Percentiles rank a stretch among this genome's conserved stretches.
phyloP scores from a whole-genome alignment of 2,329 filamentous ascomycete species.

The Monosporascus sp. region DNA sequence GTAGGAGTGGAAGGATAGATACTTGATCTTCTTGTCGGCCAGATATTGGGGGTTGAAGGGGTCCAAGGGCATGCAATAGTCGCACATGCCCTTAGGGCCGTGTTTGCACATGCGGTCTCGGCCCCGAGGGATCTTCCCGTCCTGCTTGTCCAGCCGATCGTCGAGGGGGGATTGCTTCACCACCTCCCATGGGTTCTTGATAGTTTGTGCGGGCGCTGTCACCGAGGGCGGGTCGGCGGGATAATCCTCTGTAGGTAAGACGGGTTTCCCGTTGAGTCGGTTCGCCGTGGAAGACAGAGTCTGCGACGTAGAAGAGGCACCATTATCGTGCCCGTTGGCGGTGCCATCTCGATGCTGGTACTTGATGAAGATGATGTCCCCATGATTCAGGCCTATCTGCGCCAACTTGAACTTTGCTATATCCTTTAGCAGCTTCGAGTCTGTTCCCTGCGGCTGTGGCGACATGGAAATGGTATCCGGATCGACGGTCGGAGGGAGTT shows the following conservation, averaged over 20 bases:
- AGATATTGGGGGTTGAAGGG: constrained; percentile 88
- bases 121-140: constrained; percentile 56
- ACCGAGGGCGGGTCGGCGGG: constrained; percentile 56
- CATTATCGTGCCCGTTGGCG: constrained; percentile 34
- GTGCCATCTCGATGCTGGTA: constrained; percentile 56
- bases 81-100: constrained; percentile 96
- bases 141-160: constrained; percentile 75
- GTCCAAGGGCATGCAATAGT: constrained; percentile 96
- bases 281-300: constrained; percentile 44
- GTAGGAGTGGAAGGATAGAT: constrained; percentile 92
- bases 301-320: constrained; percentile 25
- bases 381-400: constrained; percentile 64
- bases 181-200: constrained; percentile 89
- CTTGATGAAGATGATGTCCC: constrained; percentile 82
- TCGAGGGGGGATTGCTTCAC: constrained; percentile 85
- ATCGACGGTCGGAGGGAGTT: constrained; percentile 58
- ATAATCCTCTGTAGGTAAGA: constrained; percentile 62
- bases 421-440: constrained; percentile 53
- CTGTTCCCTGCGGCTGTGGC: constrained; percentile 52
- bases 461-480: constrained; percentile 55
- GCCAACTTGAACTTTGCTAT: constrained; percentile 50
- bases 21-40: constrained; percentile 96
- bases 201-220: constrained; percentile 51
- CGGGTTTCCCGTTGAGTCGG: constrained; percentile 71
- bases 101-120: constrained; percentile 71